Evolutionary conservation across 345 rosid genomes (phyloP).

Genomic region (Alliaria petiolata): DNA sequence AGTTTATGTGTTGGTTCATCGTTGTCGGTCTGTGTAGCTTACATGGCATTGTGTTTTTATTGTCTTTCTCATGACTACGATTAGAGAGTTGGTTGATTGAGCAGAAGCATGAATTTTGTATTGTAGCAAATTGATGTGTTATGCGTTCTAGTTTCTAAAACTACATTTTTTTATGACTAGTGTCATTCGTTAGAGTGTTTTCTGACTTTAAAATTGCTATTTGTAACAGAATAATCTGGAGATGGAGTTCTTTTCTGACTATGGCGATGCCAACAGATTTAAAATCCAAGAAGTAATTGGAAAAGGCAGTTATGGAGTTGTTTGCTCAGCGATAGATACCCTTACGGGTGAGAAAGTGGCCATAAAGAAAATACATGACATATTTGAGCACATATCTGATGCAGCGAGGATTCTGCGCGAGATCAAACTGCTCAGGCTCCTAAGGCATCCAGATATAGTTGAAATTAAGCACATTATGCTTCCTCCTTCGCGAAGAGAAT

Average conservation of each 20-base stretch:
- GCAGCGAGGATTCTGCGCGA: slow-evolving; percentile 91
- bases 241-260: slow-evolving; percentile 84
- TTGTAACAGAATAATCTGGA: slow-evolving; percentile 58
- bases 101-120: background rate
- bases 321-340: slow-evolving; percentile 86
- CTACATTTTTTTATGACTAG: background rate
- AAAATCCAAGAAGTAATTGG: slow-evolving; percentile 89
- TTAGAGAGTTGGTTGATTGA: background rate
- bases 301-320: slow-evolving; percentile 91
- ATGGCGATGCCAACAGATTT: slow-evolving; percentile 78
- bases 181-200: background rate
- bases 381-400: slow-evolving; percentile 88
- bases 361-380: slow-evolving; percentile 84
- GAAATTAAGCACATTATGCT: slow-evolving; percentile 96
- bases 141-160: background rate
- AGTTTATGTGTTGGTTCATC: background rate
- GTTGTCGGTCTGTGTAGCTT: background rate
- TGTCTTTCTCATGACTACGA: background rate
- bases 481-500: slow-evolving; percentile 89
- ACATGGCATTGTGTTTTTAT: background rate
- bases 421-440: slow-evolving; percentile 78
- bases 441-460: slow-evolving; percentile 88
- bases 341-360: slow-evolving; percentile 86
- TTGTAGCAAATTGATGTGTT: background rate
- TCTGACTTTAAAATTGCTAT: background rate